Evolutionary conservation across 306 rosid species (phyloP).

Genomic region (Macrotyloma uniflorum): DNA sequence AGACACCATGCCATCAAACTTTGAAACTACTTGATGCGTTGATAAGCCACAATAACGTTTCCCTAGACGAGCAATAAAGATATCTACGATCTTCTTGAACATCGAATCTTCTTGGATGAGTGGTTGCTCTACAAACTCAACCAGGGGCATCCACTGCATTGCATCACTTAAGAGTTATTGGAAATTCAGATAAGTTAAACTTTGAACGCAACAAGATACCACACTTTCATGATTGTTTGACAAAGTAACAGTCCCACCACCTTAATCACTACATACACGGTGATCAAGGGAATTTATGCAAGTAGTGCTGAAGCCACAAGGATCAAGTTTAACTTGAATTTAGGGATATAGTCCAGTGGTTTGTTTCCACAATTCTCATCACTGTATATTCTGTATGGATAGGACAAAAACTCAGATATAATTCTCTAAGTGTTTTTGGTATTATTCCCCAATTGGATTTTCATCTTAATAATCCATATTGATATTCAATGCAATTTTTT

Average conservation of each 20-base stretch:
- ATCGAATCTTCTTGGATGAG: conserved; percentile 74
- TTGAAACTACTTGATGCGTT: conserved; percentile 73
- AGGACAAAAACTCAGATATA: too few species aligned
- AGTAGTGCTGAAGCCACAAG: not conserved
- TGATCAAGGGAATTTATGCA: not conserved
- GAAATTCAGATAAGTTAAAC: conserved; percentile 3
- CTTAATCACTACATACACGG: not conserved
- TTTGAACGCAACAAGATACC: not conserved
- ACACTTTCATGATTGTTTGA: not conserved
- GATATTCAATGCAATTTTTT: too few species aligned
- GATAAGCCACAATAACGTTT: conserved; percentile 75
- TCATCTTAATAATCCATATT: too few species aligned
- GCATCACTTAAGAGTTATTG: not conserved
- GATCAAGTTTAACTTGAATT: not conserved
- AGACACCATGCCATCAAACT: conserved; percentile 78
- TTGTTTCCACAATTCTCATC: not conserved
- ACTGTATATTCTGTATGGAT: not conserved
- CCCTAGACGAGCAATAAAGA: conserved; percentile 75
- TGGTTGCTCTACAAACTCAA: conserved; percentile 86
- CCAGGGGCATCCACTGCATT: conserved; percentile 90
- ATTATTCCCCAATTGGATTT: too few species aligned
- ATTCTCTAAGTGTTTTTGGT: too few species aligned
- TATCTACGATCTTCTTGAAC: conserved; percentile 81
- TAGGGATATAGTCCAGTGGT: not conserved
- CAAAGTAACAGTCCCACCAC: not conserved